Conservation (phyloP, 768 basidiomycete species). For the Pleurotus djamor region DNA sequence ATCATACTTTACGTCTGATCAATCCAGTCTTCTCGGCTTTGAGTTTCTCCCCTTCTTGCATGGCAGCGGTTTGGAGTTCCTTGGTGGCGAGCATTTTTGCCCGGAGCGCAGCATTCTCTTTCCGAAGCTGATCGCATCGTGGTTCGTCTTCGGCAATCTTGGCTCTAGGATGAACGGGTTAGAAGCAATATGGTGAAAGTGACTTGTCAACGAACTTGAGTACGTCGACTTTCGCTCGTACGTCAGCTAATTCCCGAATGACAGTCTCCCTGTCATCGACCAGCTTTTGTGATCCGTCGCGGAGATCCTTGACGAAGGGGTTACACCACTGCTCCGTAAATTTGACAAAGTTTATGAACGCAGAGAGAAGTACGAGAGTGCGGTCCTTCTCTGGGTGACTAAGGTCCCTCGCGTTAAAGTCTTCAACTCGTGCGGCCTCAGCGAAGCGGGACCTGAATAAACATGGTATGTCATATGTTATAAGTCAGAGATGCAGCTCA, state of each 20-base stretch:
- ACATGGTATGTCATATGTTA: slow-evolving; percentile 3
- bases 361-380: slow-evolving; percentile 74
- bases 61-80: slow-evolving; percentile 53
- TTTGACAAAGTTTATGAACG: slow-evolving; percentile 92
- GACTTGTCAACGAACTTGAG: slow-evolving; percentile 47
- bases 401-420: slow-evolving; percentile 77
- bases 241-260: slow-evolving; percentile 40
- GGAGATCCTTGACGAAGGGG: slow-evolving; percentile 57
- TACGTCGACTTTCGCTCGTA: slow-evolving; percentile 48
- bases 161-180: slow-evolving; percentile 34
- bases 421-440: slow-evolving; percentile 67
- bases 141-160: slow-evolving; percentile 72
- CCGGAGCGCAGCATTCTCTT: slow-evolving; percentile 60
- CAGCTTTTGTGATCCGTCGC: slow-evolving; percentile 54
- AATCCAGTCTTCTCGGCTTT: slow-evolving; percentile 69
- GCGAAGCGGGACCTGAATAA: slow-evolving; percentile 62
- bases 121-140: slow-evolving; percentile 53
- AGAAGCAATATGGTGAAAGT: not conserved
- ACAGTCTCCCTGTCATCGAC: slow-evolving; percentile 63
- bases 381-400: slow-evolving; percentile 71
- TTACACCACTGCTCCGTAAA: slow-evolving; percentile 76
- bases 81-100: slow-evolving; percentile 70
- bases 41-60: slow-evolving; percentile 66
- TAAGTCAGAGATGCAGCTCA: slow-evolving; percentile 23
- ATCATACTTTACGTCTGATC: slow-evolving; percentile 58